phyloP scores from a whole-genome alignment of 257 asterid genomes.

The Nyctanthes arbortristis region DNA sequence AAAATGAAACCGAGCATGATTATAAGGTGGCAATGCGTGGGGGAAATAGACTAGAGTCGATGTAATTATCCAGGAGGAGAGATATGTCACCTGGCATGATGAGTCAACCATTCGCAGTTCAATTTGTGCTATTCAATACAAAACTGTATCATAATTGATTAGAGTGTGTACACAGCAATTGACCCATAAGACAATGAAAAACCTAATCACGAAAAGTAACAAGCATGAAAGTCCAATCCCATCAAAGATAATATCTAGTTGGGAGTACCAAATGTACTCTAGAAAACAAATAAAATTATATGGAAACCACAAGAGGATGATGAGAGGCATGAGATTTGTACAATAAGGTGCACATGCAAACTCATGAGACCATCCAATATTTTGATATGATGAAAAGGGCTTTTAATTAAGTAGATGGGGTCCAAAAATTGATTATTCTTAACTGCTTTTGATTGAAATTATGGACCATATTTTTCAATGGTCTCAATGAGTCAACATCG shows the following conservation, averaged over 20 bases:
- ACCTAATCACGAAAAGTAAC: not conserved
- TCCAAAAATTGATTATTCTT: slow-evolving; percentile 18
- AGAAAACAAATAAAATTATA: not conserved
- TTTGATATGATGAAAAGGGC: slow-evolving; percentile 1
- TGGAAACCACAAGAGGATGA: slow-evolving; percentile 11
- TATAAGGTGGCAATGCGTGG: too few species aligned
- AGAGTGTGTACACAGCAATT: too few species aligned
- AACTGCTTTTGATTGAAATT: slow-evolving; percentile 10
- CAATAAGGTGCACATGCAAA: slow-evolving; percentile 48
- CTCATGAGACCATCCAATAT: slow-evolving; percentile 29
- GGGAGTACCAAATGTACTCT: not conserved
- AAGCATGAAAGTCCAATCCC: not conserved
- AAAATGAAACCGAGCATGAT: too few species aligned
- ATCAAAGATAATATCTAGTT: not conserved
- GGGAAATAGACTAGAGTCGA: not conserved
- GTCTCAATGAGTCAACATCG: slow-evolving; percentile 31
- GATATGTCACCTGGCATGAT: not conserved
- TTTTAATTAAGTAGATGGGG: slow-evolving; percentile 7
- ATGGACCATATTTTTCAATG: slow-evolving; percentile 18
- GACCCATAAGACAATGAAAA: not conserved
- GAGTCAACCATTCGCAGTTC: not conserved
- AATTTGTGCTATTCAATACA: not conserved
- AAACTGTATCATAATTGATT: not conserved
- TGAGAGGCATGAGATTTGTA: slow-evolving; percentile 27
- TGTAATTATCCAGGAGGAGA: not conserved